Conservation (phyloP, 1,139 yeast species). For the Lodderomyces metapsilosis region DNA sequence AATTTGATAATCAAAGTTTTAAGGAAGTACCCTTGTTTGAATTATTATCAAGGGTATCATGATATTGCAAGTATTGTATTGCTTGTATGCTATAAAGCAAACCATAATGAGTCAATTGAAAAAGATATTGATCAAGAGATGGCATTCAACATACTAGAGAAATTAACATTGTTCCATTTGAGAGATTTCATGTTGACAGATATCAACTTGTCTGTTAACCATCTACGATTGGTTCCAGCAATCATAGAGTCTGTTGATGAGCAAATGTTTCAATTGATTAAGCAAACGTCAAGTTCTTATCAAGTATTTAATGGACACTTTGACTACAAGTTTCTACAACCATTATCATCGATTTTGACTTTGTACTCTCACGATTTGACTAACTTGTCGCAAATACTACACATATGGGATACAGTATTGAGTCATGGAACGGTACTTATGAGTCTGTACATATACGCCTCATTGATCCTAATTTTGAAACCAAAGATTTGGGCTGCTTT, state of each 20-base stretch:
- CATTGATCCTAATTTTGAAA: slow-evolving; percentile 46
- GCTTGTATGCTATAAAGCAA: slow-evolving; percentile 41
- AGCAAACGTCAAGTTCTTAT: slow-evolving; percentile 32
- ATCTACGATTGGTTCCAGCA: slow-evolving; percentile 63
- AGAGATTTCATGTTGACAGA: slow-evolving; percentile 84
- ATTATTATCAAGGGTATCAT: slow-evolving; percentile 92
- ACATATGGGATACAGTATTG: slow-evolving; percentile 63
- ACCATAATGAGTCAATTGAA: slow-evolving; percentile 6
- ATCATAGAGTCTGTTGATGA: slow-evolving; percentile 53
- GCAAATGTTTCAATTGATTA: slow-evolving; percentile 48
- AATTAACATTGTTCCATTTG: slow-evolving; percentile 59
- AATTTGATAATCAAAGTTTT: slow-evolving; percentile 55
- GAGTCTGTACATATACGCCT: slow-evolving; percentile 55
- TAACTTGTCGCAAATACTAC: slow-evolving; percentile 47
- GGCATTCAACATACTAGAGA: slow-evolving; percentile 52
- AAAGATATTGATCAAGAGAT: slow-evolving; percentile 29
- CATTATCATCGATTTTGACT: slow-evolving; percentile 75
- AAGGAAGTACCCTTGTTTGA: slow-evolving; percentile 57
- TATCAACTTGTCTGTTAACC: slow-evolving; percentile 63
- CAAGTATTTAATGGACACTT: slow-evolving; percentile 29
- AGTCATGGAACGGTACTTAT: slow-evolving; percentile 45
- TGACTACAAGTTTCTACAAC: slow-evolving; percentile 52
- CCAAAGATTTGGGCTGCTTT: slow-evolving; percentile 34
- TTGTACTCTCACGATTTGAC: slow-evolving; percentile 72
- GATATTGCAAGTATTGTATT: slow-evolving; percentile 77